Evolutionary conservation across 208 protist genomes (phyloP).

Genomic region (Herpetomonas tarakana): DNA sequence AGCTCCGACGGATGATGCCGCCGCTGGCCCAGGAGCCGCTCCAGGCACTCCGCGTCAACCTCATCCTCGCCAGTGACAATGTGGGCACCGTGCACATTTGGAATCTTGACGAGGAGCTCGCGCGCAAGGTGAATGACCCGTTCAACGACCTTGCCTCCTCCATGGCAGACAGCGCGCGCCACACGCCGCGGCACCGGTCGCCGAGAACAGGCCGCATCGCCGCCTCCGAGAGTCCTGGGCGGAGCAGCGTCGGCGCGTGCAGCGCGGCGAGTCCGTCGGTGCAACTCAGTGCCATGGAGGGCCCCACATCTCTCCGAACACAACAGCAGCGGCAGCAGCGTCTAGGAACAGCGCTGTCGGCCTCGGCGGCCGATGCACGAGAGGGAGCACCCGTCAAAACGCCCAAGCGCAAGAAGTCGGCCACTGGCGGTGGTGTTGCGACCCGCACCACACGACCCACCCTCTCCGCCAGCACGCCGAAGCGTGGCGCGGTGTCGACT

Average conservation of each 20-base stretch:
- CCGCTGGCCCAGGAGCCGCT: slow-evolving; percentile 52
- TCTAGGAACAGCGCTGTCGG: too few species aligned
- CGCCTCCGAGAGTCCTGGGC: slow-evolving; percentile 9
- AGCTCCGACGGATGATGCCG: slow-evolving; percentile 68
- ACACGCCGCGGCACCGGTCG: slow-evolving; percentile 9
- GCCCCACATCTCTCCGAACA: neutral
- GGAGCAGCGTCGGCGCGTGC: slow-evolving; percentile 5
- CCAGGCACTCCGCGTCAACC: slow-evolving; percentile 69
- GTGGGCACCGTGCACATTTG: slow-evolving; percentile 80
- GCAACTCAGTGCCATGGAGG: slow-evolving; percentile 4
- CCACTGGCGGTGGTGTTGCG: too few species aligned
- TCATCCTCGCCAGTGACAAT: slow-evolving; percentile 77
- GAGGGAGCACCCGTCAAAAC: neutral
- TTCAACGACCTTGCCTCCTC: neutral
- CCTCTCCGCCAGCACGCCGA: neutral
- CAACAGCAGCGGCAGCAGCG: slow-evolving; percentile 1
- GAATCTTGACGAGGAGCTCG: slow-evolving; percentile 84
- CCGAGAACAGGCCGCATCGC: slow-evolving; percentile 4
- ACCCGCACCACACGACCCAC: neutral
- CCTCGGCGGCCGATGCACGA: too few species aligned
- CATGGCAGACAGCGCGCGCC: neutral
- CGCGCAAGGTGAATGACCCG: slow-evolving; percentile 5
- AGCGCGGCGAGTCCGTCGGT: slow-evolving; percentile 4
- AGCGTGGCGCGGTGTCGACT: neutral
- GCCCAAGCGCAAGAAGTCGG: neutral